A percentile compares a stretch with the other conserved stretches of the same genome.
Conservation (phyloP, 305 asterid species). For the Fraxinus baroniana region DNA sequence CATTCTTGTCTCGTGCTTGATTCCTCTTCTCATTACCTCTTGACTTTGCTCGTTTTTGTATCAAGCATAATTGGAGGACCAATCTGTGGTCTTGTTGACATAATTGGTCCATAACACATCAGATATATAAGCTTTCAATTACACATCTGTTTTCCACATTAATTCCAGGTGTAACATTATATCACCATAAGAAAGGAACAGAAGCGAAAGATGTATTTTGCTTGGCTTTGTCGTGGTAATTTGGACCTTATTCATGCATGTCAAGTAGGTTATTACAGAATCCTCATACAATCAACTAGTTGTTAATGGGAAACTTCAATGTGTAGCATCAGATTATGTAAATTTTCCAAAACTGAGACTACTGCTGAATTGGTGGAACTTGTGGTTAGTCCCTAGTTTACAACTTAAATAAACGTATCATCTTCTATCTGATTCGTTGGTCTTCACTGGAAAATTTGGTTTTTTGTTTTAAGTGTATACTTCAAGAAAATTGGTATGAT, state of each 20-base stretch:
- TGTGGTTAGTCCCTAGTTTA: background rate
- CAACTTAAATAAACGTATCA: background rate
- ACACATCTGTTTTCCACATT: background rate
- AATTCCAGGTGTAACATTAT: background rate
- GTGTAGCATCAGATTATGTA: background rate
- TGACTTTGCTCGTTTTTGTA: background rate
- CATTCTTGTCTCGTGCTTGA: background rate
- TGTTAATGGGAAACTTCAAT: background rate
- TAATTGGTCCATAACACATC: background rate
- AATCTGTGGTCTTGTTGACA: background rate
- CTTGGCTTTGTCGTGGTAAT: background rate
- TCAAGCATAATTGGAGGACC: background rate
- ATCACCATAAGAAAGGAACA: background rate
- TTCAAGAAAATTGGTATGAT: background rate
- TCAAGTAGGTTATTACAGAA: background rate
- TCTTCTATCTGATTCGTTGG: background rate
- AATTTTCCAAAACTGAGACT: background rate
- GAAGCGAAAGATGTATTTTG: background rate
- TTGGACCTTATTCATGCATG: background rate
- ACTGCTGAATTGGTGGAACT: background rate
- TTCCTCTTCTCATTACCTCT: background rate
- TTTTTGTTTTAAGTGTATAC: background rate
- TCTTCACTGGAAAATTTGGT: background rate
- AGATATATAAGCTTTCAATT: background rate
- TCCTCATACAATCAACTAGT: background rate